Conservation (phyloP, 129 eudicot species). For the Daucus carota region DNA sequence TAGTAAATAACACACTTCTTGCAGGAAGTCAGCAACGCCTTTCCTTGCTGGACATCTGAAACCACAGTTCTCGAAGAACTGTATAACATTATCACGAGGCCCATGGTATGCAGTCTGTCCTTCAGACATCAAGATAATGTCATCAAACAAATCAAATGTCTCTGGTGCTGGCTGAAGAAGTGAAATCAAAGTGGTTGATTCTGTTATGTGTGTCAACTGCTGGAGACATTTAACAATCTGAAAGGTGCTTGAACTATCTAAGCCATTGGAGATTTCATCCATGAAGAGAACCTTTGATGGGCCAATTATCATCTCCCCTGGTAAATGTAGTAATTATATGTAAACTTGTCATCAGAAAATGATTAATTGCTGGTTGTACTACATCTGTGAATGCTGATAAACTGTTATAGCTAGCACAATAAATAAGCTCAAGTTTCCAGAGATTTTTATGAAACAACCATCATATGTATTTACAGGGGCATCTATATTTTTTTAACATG, state of each 20-base stretch:
- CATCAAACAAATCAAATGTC: conserved; percentile 20
- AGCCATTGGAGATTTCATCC: conserved; percentile 24
- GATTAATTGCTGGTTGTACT: not conserved
- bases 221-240: conserved; percentile 19
- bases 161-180: conserved; percentile 21
- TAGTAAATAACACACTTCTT: conserved; percentile 14
- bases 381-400: not conserved
- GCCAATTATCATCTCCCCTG: conserved; percentile 18
- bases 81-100: conserved; percentile 5
- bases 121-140: conserved; percentile 18
- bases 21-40: conserved; percentile 21
- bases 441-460: not conserved
- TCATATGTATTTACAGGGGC: not conserved
- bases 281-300: conserved; percentile 15
- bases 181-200: conserved; percentile 10
- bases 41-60: conserved; percentile 14
- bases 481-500: too few relatives aligned
- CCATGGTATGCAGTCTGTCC: conserved; percentile 15
- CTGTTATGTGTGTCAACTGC: conserved; percentile 20
- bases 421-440: not conserved
- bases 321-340: not conserved
- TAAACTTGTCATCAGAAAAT: not conserved
- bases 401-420: not conserved
- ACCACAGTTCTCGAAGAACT: conserved; percentile 17
- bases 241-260: conserved; percentile 20